Base-by-base conservation (phyloP, 768 basidiomycete species). In the Paxillus involutus region DNA sequence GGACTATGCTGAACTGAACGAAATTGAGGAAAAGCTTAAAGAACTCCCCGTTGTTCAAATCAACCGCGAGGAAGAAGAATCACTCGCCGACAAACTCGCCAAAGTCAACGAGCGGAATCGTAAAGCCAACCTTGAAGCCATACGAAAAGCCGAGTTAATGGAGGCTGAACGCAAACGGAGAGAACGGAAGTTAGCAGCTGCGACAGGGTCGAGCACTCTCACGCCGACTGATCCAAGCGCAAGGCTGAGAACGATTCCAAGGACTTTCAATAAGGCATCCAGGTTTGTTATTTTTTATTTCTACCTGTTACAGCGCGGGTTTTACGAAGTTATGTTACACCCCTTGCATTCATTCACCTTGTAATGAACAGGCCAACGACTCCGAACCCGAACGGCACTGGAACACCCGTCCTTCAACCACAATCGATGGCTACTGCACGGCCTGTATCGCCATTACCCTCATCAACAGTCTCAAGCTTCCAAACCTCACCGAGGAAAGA, bases 31-130 rank as follows among this genome's bases (percentile, higher is more conserved):
- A 3, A 75, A 89, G 65, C 75, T 96, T 30, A 79, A 77, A n/a
- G 77, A 78, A 32, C 72, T 89, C 16, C 67, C 67, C 10, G 52
- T 44, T 13, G 44, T 57, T n/a, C 61, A 61, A 39, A 44, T 7
- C n/a, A 17, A 40, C 10, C 61, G 63, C 42, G 69, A 66, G 45
- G 66, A 67, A 4, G 66, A 64, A 17, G 69, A 67, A 56, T 71
- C 71, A 6, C 64, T 69, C 6, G 68, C 63, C 10, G 62, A 90
- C 58, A 71, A 82, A 64, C 77, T 96, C 24, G 83, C 89, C 14
- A 83, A 75, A 64, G 85, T 98, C 50, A 98, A 96, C 66, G 92
- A 94, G 72, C 83, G 93, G 52, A 98, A 98, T 69, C 81, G 90
- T 52, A 87, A 82, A 66, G 86, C 88, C 30, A 96, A 96, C 53